Evolutionary conservation across 2,329 filamentous ascomycete species (phyloP), one percentile per base, ranked within the genome.

Genomic region (Paecilomyces sp.): DNA sequence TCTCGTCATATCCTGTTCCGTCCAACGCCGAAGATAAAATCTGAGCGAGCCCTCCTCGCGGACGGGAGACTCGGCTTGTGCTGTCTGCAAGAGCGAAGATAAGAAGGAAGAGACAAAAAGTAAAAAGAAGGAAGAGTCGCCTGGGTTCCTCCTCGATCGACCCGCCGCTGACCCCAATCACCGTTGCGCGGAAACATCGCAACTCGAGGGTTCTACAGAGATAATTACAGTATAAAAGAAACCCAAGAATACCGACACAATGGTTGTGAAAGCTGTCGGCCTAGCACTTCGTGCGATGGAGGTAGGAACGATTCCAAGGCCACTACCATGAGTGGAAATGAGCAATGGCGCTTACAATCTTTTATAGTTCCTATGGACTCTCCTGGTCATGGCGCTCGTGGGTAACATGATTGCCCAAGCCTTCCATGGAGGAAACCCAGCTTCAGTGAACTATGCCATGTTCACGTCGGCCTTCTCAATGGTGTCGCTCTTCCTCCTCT

Each of bases 371-470:
- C 25, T 54, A 15, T 63, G 87, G 84, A 78, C 83, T 34, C 70
- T 87, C 59, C 78, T 88, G 67, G 73, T 87, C 68, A 83, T 87
- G 77, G 79, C 83, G 12, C 77, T 88, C 54, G 71, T 85, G 65
- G 85, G 84, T 65, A 85, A 87, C 77, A 85, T 86, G 77, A 85
- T 88, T 69, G 77, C 79, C 57, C 75, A 79, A 47, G 74, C 80
- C 3, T 76, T 74, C 60, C 67, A 75, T 57, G 82, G 84, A 28
- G 82, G 84, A 30, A 83, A 85, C 66, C 81, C 84, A 1, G 77
- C 81, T 24, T 79, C 85, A 57, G 77, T 88, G 75, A 83, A 83
- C 71, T 83, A 80, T 68, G 66, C 74, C 62, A 80, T 83, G 70
- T 83, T 80, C 63, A 69, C 74, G 7, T 66, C 77, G 9, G 76